Base-by-base conservation (phyloP, 2,329 filamentous ascomycete genomes). In the Monilinia vaccinii-corymbosi region DNA sequence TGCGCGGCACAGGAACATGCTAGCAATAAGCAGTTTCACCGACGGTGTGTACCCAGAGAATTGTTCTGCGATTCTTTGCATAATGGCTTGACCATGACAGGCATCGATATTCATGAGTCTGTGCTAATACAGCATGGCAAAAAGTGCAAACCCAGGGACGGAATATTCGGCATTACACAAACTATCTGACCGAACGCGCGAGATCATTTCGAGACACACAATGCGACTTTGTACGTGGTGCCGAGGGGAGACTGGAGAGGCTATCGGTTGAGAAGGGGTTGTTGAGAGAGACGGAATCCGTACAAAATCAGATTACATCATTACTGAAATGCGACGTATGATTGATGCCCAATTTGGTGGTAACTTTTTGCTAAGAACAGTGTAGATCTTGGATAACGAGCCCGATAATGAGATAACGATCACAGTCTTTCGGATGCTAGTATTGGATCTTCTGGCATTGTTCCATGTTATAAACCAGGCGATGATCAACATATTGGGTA, bases 401-500 rank as follows among this genome's bases (percentile, higher is more conserved):
- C 85, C 89, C 9, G 92, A 97, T 72, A 99, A 97, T 71, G 94
- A 99, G 74, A 97, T 99, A 67, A 95, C 91, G 11, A 81, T 97
- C 66, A 95, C 91, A 11, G 92, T 95, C 32, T 99, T 97, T 72
- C 84, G 94, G 61, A 79, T 99, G 64, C 78, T 99, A 58, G 95
- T 96, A 23, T 79, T 96, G 69, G 94, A 99, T 73, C 79, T 99
- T 42, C 75, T 99, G 62, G 86, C 89, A 16, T 78, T 99, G 58
- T 99, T 96, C 76, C 91, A 96, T 70, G 90, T 94, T 50, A 87
- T 97, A 76, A 99, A 99, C 71, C 91, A 97, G 75, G 94, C 90
- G 52, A 89, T 96, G 71, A 99, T 99, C 75, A 97, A 96, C 74
- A 91, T 99, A 62, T 78, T 99, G 60, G 91, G 93, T 95, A 78